Evolutionary conservation across 441 rosid species (phyloP), one percentile per base, ranked within the genome.

Genomic region (Brassica balearica): DNA sequence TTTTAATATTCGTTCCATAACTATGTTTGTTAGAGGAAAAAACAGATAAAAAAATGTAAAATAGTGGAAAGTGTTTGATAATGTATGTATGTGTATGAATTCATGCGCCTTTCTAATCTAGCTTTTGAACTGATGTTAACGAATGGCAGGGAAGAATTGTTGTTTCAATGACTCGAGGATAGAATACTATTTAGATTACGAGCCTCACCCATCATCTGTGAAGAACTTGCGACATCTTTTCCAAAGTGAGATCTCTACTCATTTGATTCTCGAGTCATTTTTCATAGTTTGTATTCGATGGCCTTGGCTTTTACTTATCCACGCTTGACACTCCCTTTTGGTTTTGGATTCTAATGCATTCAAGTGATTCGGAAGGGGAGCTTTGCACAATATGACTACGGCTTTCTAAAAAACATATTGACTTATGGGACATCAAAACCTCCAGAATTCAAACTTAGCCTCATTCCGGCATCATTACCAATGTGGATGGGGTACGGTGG

Each of bases 401-500:
- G 98, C 27, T 25, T 85, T 12, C 41, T 89, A 62, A 88, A 88
- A 81, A 95, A 93, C 78, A 60, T 87, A 65, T 78, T 71, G 85
- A 38, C 72, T 0, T 93, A 93, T 68, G 91, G 97, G 55, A 80
- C 75, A 53, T 55, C 69, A 2, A 86, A 82, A 71, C 97, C 99
- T 66, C 96, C 98, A 0, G 82, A 82, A 66, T 95, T 91, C 70
- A 84, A 91, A 78, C 91, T 95, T 14, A 72, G 77, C 74, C 80
- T 34, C 71, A 86, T 91, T 66, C 97, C 99, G 0, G 79, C 80
- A 78, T 82, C 88, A 20, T 78, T 93, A 82, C 96, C 97, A 55
- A 65, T 93, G 72, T 95, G 98, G 98, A 90, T 93, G 96, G 90
- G 88, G 23, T 90, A 90, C 23, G 99, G 98, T 43, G 99, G 97